Evolutionary conservation across 805 yeast species (phyloP).

Genomic region (Blastobotrys americana): DNA sequence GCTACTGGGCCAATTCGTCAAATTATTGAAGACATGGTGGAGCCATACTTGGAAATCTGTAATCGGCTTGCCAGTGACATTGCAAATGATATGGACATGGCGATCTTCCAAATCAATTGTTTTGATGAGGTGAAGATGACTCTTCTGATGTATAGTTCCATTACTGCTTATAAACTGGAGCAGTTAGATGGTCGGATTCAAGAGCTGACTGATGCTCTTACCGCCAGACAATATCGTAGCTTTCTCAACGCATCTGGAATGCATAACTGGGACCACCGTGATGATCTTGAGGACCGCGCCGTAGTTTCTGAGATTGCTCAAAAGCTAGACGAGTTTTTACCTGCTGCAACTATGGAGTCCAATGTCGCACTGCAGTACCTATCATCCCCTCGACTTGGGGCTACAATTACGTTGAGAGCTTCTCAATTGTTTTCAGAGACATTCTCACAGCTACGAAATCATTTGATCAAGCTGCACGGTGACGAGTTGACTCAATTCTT

Average conservation of each 20-base stretch:
- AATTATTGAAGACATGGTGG: conserved; percentile 28
- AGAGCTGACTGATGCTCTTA: conserved; percentile 25
- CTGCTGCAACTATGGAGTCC: conserved; percentile 29
- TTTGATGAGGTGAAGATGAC: conserved; percentile 29
- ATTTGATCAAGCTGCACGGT: conserved; percentile 22
- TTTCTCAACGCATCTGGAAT: conserved; percentile 22
- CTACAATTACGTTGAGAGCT: conserved; percentile 26
- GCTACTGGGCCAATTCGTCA: conserved; percentile 13
- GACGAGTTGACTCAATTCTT: conserved; percentile 17
- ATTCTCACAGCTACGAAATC: conserved; percentile 27
- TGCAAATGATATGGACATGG: conserved; percentile 25
- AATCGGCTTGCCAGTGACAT: conserved; percentile 22
- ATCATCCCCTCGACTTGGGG: conserved; percentile 30
- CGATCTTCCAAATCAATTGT: conserved; percentile 31
- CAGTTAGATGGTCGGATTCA: conserved; percentile 22
- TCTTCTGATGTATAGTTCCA: conserved; percentile 24
- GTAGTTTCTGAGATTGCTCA: conserved; percentile 16
- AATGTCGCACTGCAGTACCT: conserved; percentile 24
- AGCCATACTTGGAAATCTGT: conserved; percentile 29
- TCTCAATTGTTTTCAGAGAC: conserved; percentile 27
- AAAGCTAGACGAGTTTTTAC: conserved; percentile 30
- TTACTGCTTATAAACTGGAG: conserved; percentile 27
- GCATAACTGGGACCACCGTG: background rate
- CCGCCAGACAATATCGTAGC: conserved; percentile 21
- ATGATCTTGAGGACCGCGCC: conserved; percentile 4